Percentiles rank a stretch among this genome's conserved stretches.
phyloP scores from a whole-genome alignment of 129 eudicot species.

The Deinandra increscens region DNA sequence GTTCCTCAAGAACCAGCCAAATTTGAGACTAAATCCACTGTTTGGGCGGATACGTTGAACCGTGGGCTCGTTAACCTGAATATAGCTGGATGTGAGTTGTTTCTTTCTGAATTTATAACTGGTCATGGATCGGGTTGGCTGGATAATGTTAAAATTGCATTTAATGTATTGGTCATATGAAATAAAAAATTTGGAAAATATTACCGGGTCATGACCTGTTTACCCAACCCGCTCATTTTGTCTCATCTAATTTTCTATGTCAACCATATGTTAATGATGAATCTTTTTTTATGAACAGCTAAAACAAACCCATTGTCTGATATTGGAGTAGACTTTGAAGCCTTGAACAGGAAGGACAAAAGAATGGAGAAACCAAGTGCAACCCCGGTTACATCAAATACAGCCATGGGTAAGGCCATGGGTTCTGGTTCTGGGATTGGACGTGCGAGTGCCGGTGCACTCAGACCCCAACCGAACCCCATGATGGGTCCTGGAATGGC shows the following conservation, averaged over 20 bases:
- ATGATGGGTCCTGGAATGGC: constrained; percentile 68
- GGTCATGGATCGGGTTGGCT: not conserved
- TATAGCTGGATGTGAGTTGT: constrained; percentile 85
- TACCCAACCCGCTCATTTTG: not conserved
- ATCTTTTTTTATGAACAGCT: constrained; percentile 52
- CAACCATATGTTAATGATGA: not conserved
- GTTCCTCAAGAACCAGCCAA: constrained; percentile 69
- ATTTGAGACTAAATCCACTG: constrained; percentile 89
- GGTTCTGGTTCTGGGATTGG: constrained; percentile 98
- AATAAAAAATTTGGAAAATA: not conserved
- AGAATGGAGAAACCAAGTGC: constrained; percentile 89
- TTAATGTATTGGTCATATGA: not conserved
- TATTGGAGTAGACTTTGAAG: constrained; percentile 94
- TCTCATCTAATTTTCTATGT: not conserved
- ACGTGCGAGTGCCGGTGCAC: constrained; percentile 71
- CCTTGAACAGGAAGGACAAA: constrained; percentile 90
- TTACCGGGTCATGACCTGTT: not conserved
- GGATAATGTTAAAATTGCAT: not conserved
- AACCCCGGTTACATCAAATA: constrained; percentile 51
- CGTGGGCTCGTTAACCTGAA: constrained; percentile 94
- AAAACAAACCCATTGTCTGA: constrained; percentile 79
- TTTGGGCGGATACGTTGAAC: constrained; percentile 98
- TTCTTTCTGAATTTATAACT: not conserved
- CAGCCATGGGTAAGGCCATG: constrained; percentile 98
- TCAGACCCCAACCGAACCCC: constrained; percentile 65